Percentiles rank a stretch among this genome's conserved stretches.
Conservation (phyloP, 2,329 filamentous ascomycete species). For the Didymella pinodella region DNA sequence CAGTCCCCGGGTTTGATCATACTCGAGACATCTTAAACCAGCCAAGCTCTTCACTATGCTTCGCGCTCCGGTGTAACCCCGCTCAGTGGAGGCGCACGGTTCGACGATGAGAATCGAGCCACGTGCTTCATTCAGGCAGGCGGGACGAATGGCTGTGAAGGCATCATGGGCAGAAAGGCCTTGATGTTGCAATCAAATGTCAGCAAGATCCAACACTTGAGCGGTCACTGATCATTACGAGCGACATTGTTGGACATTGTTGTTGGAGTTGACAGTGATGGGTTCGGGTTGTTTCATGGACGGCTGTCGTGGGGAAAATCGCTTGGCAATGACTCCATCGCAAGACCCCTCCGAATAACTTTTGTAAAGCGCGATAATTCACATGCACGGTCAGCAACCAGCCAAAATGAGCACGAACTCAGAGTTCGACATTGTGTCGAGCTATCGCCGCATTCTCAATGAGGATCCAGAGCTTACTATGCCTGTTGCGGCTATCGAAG, state of each 20-base stretch:
- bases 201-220: no score
- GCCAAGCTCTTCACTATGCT: constrained; percentile 1
- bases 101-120: background rate
- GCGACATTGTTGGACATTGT: background rate
- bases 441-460: constrained; percentile 69
- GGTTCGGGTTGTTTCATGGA: background rate
- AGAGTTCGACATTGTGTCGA: constrained; percentile 65
- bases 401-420: constrained; percentile 40
- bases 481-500: constrained; percentile 93
- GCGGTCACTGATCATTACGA: background rate
- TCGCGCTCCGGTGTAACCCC: background rate
- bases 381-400: constrained; percentile 3
- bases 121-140: background rate
- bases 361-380: constrained; percentile 11
- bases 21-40: constrained; percentile 4
- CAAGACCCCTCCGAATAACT: constrained; percentile 33
- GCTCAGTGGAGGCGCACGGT: background rate
- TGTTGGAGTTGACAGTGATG: background rate
- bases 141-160: background rate
- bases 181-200: background rate
- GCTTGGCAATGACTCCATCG: constrained; percentile 28
- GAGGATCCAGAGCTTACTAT: constrained; percentile 88
- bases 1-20: background rate
- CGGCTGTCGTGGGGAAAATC: constrained; percentile 7
- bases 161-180: background rate